Conservation (phyloP, 352 stramenopile species). For the Aphanomyces euteiches region DNA sequence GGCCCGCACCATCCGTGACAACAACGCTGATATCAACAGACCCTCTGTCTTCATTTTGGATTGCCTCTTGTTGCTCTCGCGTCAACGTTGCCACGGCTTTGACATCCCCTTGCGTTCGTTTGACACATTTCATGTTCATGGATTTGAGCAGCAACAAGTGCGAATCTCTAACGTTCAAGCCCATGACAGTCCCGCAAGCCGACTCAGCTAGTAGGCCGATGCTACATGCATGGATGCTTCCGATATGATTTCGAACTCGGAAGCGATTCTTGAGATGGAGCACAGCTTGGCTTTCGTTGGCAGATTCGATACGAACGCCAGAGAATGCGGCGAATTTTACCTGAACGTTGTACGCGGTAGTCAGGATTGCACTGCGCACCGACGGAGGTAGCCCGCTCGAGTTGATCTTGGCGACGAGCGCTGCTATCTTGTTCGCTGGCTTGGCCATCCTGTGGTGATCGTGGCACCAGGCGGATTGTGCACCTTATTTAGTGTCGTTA, state of each 20-base stretch:
- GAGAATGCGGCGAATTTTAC: constrained; percentile 80
- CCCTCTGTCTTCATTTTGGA: constrained; percentile 66
- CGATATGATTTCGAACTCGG: constrained; percentile 87
- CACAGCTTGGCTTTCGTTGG: constrained; percentile 41
- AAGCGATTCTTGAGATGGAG: constrained; percentile 66
- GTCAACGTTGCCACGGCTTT: constrained; percentile 64
- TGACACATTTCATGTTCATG: constrained; percentile 80
- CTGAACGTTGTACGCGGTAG: constrained; percentile 76
- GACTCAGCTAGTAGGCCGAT: constrained; percentile 84
- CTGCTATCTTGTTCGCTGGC: constrained; percentile 53
- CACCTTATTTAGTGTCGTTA: no score
- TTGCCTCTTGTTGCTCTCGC: constrained; percentile 57
- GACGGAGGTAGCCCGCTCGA: constrained; percentile 37
- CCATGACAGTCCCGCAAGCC: constrained; percentile 77
- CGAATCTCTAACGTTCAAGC: constrained; percentile 83
- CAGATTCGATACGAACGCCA: constrained; percentile 69
- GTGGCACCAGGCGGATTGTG: no score
- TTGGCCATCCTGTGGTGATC: not conserved
- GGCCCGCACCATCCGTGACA: constrained; percentile 66
- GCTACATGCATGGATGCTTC: constrained; percentile 76
- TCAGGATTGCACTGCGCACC: constrained; percentile 49
- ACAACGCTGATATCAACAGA: constrained; percentile 64
- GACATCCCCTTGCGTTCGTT: constrained; percentile 63
- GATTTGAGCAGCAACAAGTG: constrained; percentile 77
- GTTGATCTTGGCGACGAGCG: constrained; percentile 54